phyloP scores from a whole-genome alignment of 2,329 filamentous ascomycete genomes.

The Calonectria crousiana region DNA sequence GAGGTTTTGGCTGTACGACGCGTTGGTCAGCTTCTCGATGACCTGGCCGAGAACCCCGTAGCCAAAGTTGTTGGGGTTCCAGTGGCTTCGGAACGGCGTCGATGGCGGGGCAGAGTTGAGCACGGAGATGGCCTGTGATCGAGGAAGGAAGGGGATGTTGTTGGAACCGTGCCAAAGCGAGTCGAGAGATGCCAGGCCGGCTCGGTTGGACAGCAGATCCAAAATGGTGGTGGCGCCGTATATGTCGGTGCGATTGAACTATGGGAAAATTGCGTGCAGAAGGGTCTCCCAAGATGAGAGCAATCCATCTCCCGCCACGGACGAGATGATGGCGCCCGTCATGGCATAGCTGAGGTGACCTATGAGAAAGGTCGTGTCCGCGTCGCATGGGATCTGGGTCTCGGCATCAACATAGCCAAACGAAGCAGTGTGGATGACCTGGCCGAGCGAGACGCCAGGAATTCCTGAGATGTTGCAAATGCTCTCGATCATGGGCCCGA shows the following conservation, averaged over 20 bases:
- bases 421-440: conserved; percentile 7
- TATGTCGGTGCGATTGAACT: background rate
- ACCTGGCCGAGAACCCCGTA: conserved; percentile 1
- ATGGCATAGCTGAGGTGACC: background rate
- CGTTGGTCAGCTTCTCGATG: background rate
- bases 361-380: background rate
- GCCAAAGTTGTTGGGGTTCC: background rate
- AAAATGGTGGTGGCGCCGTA: background rate
- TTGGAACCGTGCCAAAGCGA: background rate
- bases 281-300: background rate
- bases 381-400: background rate
- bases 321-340: background rate
- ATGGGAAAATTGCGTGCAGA: background rate
- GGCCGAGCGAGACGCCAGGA: conserved; percentile 2
- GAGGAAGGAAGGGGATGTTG: background rate
- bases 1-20: background rate
- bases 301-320: background rate
- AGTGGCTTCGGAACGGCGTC: background rate
- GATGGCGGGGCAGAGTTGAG: background rate
- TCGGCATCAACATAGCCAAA: background rate
- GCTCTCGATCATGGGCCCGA: background rate
- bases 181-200: background rate
- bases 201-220: background rate
- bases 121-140: background rate
- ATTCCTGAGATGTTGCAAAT: conserved; percentile 13